Percentiles rank a stretch among this genome's conserved stretches.
Evolutionary conservation across 108 stramenopile species (phyloP).

Genomic region (Fragilariopsis cylindrus): DNA sequence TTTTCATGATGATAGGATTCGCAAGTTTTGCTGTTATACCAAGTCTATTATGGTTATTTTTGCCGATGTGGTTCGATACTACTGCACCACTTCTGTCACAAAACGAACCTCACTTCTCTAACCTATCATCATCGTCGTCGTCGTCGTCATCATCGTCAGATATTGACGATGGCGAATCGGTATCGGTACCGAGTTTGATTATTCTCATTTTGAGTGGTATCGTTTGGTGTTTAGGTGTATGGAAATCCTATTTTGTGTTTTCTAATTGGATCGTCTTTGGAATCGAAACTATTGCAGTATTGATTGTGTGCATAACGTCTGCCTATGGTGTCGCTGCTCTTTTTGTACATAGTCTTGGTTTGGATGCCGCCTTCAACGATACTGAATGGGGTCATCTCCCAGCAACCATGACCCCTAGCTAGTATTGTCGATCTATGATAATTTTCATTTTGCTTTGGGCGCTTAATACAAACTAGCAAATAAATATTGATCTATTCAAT

Average conservation of each 20-base stretch:
- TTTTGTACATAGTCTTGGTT: constrained; percentile 16
- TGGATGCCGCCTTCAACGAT: not conserved
- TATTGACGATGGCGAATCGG: constrained; percentile 2
- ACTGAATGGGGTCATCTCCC: too few relatives aligned
- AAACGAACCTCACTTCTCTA: too few relatives aligned
- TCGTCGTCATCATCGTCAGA: constrained; percentile 1
- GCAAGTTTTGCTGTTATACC: constrained; percentile 64
- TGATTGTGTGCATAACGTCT: constrained; percentile 45
- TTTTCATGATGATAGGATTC: constrained; percentile 79
- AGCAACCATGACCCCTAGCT: too few relatives aligned
- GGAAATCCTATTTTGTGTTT: constrained; percentile 70
- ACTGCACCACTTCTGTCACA: not conserved
- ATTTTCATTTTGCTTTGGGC: too few relatives aligned
- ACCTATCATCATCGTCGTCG: not conserved
- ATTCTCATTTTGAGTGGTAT: constrained; percentile 32
- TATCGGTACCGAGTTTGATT: constrained; percentile 31
- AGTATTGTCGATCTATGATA: too few relatives aligned
- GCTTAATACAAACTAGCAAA: too few relatives aligned
- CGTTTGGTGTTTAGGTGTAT: constrained; percentile 72
- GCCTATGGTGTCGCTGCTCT: constrained; percentile 48
- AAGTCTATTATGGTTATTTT: constrained; percentile 45
- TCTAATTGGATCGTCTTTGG: constrained; percentile 62
- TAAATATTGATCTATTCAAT: too few relatives aligned
- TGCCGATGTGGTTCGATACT: constrained; percentile 28
- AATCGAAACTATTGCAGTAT: constrained; percentile 59